These are phyloP conservation scores for Lactarius tabidus DNA, from an alignment of 768 basidiomycete species.

Conservation along the genomic window DNA sequence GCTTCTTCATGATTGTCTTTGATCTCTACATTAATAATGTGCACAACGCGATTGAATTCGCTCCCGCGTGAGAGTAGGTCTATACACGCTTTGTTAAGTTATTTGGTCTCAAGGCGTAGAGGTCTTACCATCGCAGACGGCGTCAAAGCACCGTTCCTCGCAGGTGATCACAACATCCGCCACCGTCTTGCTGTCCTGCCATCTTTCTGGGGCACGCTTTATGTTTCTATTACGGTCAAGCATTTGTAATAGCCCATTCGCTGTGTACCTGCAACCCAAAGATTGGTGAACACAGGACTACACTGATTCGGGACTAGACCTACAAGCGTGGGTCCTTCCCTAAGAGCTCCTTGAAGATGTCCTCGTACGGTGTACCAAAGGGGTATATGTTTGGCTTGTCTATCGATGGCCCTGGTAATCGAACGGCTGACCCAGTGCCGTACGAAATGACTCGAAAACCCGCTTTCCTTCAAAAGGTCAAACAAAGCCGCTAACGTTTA, in stretches of 20 bases:
- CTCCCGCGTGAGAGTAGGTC: constrained; percentile 86
- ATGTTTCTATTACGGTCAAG: constrained; percentile 91
- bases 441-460: constrained; percentile 89
- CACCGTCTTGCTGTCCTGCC: constrained; percentile 86
- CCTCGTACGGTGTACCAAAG: constrained; percentile 96
- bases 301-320: constrained; percentile 31
- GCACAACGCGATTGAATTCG: constrained; percentile 90
- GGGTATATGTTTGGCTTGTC: constrained; percentile 97
- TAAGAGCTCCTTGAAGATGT: constrained; percentile 87
- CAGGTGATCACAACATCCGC: constrained; percentile 99
- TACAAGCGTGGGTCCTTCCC: constrained; percentile 81
- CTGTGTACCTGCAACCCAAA: constrained; percentile 62
- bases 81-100: constrained; percentile 32
- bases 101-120: constrained; percentile 15
- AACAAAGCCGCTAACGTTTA: background rate
- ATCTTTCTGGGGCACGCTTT: constrained; percentile 91
- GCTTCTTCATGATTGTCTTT: constrained; percentile 99
- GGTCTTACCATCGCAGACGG: constrained; percentile 89
- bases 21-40: constrained; percentile 96
- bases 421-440: constrained; percentile 95
- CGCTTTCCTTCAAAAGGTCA: constrained; percentile 60
- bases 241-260: constrained; percentile 94
- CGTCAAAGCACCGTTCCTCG: constrained; percentile 97
- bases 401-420: constrained; percentile 91
- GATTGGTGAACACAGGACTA: background rate